phyloP scores from a whole-genome alignment of 192 early-diverging fungal species.

The Podila clonocystis region DNA sequence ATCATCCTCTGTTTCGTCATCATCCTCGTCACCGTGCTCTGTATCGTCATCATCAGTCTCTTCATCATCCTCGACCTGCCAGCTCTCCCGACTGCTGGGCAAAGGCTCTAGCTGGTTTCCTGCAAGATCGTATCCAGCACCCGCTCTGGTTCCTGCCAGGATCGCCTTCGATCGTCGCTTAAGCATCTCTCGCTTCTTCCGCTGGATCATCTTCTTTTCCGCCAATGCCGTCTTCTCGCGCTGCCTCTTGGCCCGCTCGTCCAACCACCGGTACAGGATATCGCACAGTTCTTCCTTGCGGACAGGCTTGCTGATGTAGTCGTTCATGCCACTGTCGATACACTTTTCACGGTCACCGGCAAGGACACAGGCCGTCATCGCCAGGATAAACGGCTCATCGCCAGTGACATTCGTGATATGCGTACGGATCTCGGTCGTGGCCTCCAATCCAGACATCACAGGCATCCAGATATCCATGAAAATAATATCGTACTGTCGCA shows the following conservation, averaged over 20 bases:
- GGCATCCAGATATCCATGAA: conserved; percentile 57
- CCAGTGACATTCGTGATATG: conserved; percentile 24
- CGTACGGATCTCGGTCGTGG: conserved; percentile 37
- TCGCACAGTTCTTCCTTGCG: conserved; percentile 55
- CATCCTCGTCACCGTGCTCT: neutral
- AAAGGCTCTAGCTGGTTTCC: neutral
- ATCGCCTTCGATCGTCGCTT: conserved; percentile 29
- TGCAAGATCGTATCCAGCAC: neutral
- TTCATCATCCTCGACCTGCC: conserved; percentile 19
- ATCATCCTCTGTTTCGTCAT: neutral
- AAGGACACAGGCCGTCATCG: conserved; percentile 52
- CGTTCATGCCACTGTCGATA: conserved; percentile 60
- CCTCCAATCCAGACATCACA: conserved; percentile 46
- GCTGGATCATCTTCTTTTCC: conserved; percentile 17
- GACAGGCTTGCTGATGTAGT: conserved; percentile 58
- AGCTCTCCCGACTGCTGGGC: neutral
- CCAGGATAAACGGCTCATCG: conserved; percentile 22
- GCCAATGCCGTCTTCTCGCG: conserved; percentile 8
- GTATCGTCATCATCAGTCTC: neutral
- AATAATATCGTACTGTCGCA: conserved; percentile 48
- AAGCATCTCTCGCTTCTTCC: conserved; percentile 30
- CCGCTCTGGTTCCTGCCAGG: neutral
- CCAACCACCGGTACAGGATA: conserved; percentile 34
- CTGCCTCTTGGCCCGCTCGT: conserved; percentile 15
- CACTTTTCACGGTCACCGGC: conserved; percentile 48